A percentile compares a stretch with the other conserved stretches of the same genome.
Evolutionary conservation across 2,329 filamentous ascomycete species (phyloP).

Genomic region (Trichoderma brevicompactum): DNA sequence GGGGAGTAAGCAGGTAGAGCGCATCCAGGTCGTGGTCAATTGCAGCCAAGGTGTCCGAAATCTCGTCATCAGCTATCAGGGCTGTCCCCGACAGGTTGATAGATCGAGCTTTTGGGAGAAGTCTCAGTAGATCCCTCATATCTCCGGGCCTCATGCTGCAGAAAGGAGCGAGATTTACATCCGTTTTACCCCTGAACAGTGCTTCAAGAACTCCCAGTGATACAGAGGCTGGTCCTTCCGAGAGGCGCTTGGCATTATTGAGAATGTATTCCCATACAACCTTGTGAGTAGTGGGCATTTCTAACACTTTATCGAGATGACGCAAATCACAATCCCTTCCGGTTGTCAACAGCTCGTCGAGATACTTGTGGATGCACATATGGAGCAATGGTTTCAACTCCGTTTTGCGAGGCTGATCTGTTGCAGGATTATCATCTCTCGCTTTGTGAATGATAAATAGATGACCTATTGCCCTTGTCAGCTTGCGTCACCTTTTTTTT

Average conservation of each 20-base stretch:
- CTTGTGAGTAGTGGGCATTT: neutral
- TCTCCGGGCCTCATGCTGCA: neutral
- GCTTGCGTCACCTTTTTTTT: no score
- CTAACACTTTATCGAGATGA: neutral
- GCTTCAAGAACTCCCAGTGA: neutral
- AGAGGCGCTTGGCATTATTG: neutral
- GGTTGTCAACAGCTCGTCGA: neutral
- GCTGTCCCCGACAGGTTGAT: conserved; percentile 11
- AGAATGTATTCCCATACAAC: neutral
- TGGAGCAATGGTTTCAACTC: neutral
- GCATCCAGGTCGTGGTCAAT: conserved; percentile 11
- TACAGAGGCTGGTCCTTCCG: neutral
- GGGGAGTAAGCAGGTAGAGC: conserved; percentile 5
- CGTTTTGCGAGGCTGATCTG: neutral
- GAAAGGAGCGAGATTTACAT: neutral
- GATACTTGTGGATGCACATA: conserved; percentile 4
- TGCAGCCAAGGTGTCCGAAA: neutral
- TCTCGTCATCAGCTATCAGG: neutral
- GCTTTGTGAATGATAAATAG: no score
- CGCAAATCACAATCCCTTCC: neutral
- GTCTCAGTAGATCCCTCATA: neutral
- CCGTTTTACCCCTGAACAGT: neutral
- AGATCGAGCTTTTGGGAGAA: neutral
- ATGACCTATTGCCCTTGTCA: no score
- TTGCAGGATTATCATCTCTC: neutral